A percentile compares a stretch with the other conserved stretches of the same genome.
phyloP scores from a whole-genome alignment of 2,329 filamentous ascomycete genomes.

The Arachnomyces sp. region DNA sequence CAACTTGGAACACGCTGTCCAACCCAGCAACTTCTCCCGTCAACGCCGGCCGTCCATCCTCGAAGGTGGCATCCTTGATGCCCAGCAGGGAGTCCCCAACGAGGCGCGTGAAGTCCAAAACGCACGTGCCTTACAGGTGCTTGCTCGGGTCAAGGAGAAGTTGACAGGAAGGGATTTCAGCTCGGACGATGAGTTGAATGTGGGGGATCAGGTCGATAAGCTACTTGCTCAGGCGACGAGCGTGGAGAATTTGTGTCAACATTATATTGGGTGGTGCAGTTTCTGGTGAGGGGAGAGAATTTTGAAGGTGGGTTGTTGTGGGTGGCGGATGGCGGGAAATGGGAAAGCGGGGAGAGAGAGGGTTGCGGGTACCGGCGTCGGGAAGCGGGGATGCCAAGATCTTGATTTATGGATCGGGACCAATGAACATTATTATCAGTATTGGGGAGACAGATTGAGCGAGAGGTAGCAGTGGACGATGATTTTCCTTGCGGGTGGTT shows the following conservation, averaged over 20 bases:
- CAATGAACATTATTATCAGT: no score
- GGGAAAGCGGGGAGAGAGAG: no score
- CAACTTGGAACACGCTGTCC: conserved; percentile 44
- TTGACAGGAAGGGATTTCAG: conserved; percentile 91
- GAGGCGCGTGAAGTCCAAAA: conserved; percentile 74
- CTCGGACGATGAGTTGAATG: conserved; percentile 71
- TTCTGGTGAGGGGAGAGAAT: conserved; percentile 63
- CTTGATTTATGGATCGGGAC: no score
- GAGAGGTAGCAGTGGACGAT: no score
- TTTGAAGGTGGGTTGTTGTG: conserved; percentile 16
- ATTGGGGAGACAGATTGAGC: no score
- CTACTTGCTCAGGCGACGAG: conserved; percentile 92
- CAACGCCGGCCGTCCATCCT: conserved; percentile 63
- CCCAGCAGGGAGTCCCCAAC: conserved; percentile 32
- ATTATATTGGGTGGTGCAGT: conserved; percentile 98
- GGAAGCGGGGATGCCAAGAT: no score
- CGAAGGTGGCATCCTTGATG: conserved; percentile 45
- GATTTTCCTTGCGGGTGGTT: no score
- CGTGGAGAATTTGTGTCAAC: conserved; percentile 94
- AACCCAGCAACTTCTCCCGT: conserved; percentile 59
- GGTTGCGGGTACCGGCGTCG: no score
- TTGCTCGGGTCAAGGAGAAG: conserved; percentile 90
- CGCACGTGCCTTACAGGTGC: conserved; percentile 80
- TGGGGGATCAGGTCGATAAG: conserved; percentile 86
- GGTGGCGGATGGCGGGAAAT: conserved; percentile 1